Base-by-base conservation (phyloP, 768 basidiomycete species). In the Hypsizygus marmoreus region DNA sequence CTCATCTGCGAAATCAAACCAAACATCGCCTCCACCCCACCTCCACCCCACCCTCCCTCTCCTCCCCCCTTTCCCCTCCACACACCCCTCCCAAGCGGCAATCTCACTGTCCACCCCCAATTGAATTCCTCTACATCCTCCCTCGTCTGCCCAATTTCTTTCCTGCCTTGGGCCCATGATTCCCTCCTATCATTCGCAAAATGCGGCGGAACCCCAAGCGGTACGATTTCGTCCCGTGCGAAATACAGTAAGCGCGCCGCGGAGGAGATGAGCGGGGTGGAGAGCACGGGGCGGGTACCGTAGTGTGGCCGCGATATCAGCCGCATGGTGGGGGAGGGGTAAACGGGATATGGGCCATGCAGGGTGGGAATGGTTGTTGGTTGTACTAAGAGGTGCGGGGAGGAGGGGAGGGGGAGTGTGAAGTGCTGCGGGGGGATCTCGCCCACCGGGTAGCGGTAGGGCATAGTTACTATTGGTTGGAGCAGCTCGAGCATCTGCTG, bases 241-340 rank as follows among this genome's bases (percentile, higher is more conserved):
- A 85, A 74, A 65, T 78, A 88, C 25, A 86, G 60, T 7, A 87
- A 71, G 29, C 79, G 82, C 0, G 87, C 87, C 0, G 85, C 77
- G 24, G 71, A 56, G 19, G 81, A 66, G 13, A 77, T 69, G 6
- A 80, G 74, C 0, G 86, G 84, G 1, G 55, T 51, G 32, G 55
- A 33, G 14, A 74, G 37, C 3, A 34, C 8, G 4, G 62, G 64
- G 2, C 63, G 56, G 32, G 67, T 50, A 28, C 54, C 49, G 53
- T 60, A 72, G 57, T 73, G 65, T 5, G 61, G 24, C 17, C 50
- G 53, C 41, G 53, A 56, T 28, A 66, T 64, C 14, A 65, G 67
- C 33, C 59, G 53, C 1, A 64, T 57, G 26, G 46, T 36, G 42
- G 32, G 13, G 14, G 10, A 4, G 13, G 68, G 62, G 62, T 80